Base-by-base conservation (phyloP, 2,329 filamentous ascomycete genomes). In the Cyphellophora attinorum region DNA sequence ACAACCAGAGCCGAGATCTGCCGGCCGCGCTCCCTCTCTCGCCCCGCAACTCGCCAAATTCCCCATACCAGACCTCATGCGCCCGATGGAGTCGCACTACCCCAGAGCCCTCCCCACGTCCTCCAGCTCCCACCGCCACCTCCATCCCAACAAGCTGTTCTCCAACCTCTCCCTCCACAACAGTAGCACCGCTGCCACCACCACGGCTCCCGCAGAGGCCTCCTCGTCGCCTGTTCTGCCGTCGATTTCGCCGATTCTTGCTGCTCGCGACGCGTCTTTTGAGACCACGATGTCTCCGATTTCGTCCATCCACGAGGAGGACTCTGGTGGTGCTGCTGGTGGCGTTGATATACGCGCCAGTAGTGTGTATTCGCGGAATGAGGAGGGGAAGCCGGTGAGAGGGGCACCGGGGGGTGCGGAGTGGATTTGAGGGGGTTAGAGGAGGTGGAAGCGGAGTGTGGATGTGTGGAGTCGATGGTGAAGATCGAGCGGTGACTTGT, bases 311-410 rank as follows among this genome's bases (percentile, higher is more conserved):
- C n/a, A n/a, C n/a, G n/a, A n/a, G n/a, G n/a, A n/a, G n/a, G n/a
- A n/a, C n/a, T n/a, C n/a, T n/a, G n/a, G n/a, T n/a, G n/a, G n/a
- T n/a, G n/a, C n/a, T n/a, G n/a, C n/a, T n/a, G n/a, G n/a, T n/a
- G n/a, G n/a, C n/a, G n/a, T n/a, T 25, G 21, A 25, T n/a, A 25
- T 25, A 8, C 31, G 33, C 25, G 35, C 40, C 10, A 42, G 42
- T 29, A 49, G 46, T 30, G 30, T 41, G 12, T 49, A 47, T 31
- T 47, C 44, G 31, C 37, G 37, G 17, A 40, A 49, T 27, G 37
- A 25, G 21, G 21, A 25, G n/a, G 21, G 21, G 8, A 8, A n/a
- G 21, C 21, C 21, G 8, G 8, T 25, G 21, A 35, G 41, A 14
- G 34, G 29, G 5, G 41, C 41, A n/a, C 41, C 41, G 5, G 41